phyloP scores from a whole-genome alignment of 2,329 filamentous ascomycete species.

The Fusarium sp. region DNA sequence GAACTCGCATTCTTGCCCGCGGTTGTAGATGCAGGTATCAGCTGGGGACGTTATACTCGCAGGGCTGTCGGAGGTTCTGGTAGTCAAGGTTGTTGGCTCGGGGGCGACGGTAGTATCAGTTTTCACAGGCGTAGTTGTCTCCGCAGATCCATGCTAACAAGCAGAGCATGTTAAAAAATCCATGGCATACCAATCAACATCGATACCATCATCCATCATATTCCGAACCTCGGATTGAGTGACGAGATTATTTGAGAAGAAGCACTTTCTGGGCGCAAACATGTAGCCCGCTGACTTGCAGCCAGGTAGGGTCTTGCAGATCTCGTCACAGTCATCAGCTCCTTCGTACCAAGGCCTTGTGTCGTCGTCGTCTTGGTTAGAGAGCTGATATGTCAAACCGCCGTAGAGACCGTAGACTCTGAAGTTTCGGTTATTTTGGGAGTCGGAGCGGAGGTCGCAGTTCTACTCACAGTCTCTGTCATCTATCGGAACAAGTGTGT shows the following conservation, averaged over 20 bases:
- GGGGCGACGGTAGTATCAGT: not conserved
- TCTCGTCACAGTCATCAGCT: not conserved
- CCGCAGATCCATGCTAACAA: fast-evolving
- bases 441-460: fast-evolving
- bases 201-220: not conserved
- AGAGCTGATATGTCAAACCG: not conserved
- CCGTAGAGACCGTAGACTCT: not conserved
- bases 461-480: no score
- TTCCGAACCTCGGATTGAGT: not conserved
- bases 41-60: not conserved
- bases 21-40: not conserved
- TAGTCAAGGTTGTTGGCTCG: not conserved
- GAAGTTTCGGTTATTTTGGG: not conserved
- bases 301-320: not conserved
- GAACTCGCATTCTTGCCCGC: constrained; percentile 11
- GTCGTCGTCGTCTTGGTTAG: not conserved
- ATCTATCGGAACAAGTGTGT: no score
- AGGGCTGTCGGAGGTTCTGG: not conserved
- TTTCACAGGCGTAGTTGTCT: not conserved
- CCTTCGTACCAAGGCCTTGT: not conserved
- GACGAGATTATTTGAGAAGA: not conserved
- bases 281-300: not conserved
- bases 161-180: not conserved
- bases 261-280: not conserved
- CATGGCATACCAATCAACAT: not conserved